Evolutionary conservation across 1,284 basidiomycete genomes (phyloP).

Genomic region (Sanghuangporus sanghuang): DNA sequence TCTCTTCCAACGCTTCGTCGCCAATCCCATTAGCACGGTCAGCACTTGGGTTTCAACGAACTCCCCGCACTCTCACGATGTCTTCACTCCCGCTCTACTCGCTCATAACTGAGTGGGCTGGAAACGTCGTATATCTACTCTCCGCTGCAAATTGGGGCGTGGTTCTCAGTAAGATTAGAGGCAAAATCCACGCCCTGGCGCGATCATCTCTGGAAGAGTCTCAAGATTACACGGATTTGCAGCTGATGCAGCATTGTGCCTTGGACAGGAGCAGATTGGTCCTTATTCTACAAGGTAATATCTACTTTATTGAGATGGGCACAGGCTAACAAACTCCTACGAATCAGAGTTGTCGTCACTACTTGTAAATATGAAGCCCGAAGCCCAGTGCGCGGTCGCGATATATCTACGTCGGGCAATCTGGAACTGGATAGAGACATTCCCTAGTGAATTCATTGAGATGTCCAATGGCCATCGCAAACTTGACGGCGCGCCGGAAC

Average conservation of each 20-base stretch:
- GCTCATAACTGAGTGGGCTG: conserved; percentile 63
- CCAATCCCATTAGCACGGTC: conserved; percentile 38
- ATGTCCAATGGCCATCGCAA: conserved; percentile 58
- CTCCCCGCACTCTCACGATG: conserved; percentile 56
- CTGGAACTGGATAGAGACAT: conserved; percentile 90
- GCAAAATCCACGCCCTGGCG: conserved; percentile 65
- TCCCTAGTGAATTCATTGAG: conserved; percentile 78
- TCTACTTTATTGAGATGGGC: neutral
- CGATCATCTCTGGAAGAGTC: conserved; percentile 42
- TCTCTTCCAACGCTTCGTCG: conserved; percentile 35
- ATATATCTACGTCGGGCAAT: conserved; percentile 74
- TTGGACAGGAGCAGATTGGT: conserved; percentile 62
- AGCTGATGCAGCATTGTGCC: conserved; percentile 68
- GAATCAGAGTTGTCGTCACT: conserved; percentile 72
- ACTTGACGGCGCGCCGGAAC: conserved; percentile 77
- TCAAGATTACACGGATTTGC: conserved; percentile 67
- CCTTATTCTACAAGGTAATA: conserved; percentile 62
- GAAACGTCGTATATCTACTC: conserved; percentile 82
- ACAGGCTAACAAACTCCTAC: neutral
- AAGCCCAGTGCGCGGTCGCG: conserved; percentile 71
- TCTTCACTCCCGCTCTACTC: conserved; percentile 53
- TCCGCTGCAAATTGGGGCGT: conserved; percentile 89
- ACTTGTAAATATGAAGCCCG: conserved; percentile 78
- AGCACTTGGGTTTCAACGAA: conserved; percentile 57
- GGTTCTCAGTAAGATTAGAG: conserved; percentile 69